Base-by-base conservation (phyloP, 1,139 yeast species). In the Arxiozyma telluris region DNA sequence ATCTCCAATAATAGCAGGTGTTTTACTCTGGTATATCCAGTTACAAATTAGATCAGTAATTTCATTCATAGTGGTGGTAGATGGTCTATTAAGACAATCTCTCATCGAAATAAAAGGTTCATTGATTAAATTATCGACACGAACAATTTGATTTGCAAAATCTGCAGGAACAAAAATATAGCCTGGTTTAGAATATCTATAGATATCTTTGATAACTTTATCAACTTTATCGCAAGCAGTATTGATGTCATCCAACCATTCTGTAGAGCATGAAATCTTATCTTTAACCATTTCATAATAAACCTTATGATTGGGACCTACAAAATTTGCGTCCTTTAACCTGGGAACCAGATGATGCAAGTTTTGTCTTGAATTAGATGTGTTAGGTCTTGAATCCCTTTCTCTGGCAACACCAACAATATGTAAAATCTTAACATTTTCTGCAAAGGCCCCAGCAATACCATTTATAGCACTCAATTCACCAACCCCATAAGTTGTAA, bases 81-180 rank as follows among this genome's bases (percentile, higher is more conserved):
- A 68, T 21, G 71, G 61, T 47, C 64, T 55, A 39, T 69, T 64
- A 22, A 64, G 54, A 7, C 57, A 53, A 38, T 63, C 61, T 8
- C 56, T 41, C 21, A 66, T 53, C 11, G 54, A 52, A 51, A 65
- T 66, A 44, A 59, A 59, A 53, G 73, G 68, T 54, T 73, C 67
- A 7, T 70, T 59, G n/a, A 59, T 20, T 46, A 64, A 54, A 49
- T 62, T 60, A n/a, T 41, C 51, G 6, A 72, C 64, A 23, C 79
- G 73, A 18, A 87, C 81, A 47, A 71, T 60, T 47, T 73, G 63
- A 61, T 79, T 79, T 11, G 83, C 81, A 62, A 86, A 70, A 64
- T 88, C 91, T 46, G 79, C 74, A 2, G 96, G 96, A 47, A 89
- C 68, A 65, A 80, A 87, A 55, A 89, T 71, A 65, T 85, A 88